Evolutionary conservation across 441 rosid genomes (phyloP).

Genomic region (Bruguiera hainesii): DNA sequence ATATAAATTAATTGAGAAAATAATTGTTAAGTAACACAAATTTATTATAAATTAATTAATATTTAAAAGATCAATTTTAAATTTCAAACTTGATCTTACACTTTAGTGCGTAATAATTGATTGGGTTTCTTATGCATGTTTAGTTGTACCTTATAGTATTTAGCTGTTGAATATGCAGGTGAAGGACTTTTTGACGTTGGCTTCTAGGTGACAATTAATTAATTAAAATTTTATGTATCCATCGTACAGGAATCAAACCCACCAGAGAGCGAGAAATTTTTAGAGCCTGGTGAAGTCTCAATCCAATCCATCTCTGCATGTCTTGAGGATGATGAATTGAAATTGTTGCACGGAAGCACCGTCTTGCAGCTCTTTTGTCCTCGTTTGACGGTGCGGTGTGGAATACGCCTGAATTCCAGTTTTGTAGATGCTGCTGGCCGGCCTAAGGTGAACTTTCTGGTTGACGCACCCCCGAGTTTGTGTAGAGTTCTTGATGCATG

Average conservation of each 20-base stretch:
- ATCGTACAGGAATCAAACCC: neutral
- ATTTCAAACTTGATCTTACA: too few species aligned
- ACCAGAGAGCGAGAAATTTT: conserved; percentile 34
- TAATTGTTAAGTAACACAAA: too few species aligned
- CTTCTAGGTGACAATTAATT: too few species aligned
- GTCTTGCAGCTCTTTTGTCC: conserved; percentile 57
- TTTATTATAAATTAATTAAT: too few species aligned
- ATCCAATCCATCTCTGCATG: conserved; percentile 42
- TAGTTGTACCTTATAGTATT: too few species aligned
- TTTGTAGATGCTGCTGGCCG: conserved; percentile 57
- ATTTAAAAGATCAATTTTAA: too few species aligned
- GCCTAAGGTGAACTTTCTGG: conserved; percentile 61
- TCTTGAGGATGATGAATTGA: conserved; percentile 38
- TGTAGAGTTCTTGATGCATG: conserved; percentile 57
- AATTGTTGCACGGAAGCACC: conserved; percentile 38
- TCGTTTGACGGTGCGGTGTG: conserved; percentile 56
- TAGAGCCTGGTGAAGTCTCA: conserved; percentile 54
- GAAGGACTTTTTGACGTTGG: too few species aligned
- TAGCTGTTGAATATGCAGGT: too few species aligned
- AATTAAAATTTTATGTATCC: too few species aligned
- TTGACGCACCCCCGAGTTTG: conserved; percentile 45
- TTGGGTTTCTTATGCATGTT: too few species aligned
- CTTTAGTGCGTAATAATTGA: too few species aligned
- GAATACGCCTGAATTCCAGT: conserved; percentile 30
- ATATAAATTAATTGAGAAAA: too few species aligned